Evolutionary conservation across 2,329 filamentous ascomycete genomes (phyloP), one percentile per base, ranked within the genome.

Genomic region (Colletotrichum cereale): DNA sequence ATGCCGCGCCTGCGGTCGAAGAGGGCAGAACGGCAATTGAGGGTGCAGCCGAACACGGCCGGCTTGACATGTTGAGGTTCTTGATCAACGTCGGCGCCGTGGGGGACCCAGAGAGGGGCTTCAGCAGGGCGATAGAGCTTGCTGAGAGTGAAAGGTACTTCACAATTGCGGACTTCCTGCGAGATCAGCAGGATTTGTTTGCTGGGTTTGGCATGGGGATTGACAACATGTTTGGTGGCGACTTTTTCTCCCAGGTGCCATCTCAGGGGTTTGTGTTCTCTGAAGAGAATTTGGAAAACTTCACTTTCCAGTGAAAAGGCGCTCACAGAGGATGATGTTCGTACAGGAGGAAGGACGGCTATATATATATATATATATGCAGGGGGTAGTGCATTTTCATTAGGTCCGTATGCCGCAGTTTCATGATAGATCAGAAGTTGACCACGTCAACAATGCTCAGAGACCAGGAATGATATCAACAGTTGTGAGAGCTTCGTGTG

Each of bases 31-130:
- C 64, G 14, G 64, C 64, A 1, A 14, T 67, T 2, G 64, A 67
- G 2, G 56, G 55, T 10, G 64, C 64, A 7, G 64, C 64, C 3
- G 64, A 62, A 2, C 34, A 53, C 5, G 64, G 64, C 18, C 42
- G 56, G 2, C 2, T 67, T 14, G 56, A 67, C 4, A 62, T 62
- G 56, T 42, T 67, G 0, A 6, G 31, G 16, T 38, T 62, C 14
- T 10, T 67, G n/a, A 21, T 67, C 4, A 18, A 34, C 1, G 14
- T 5, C n/a, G 48, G 38, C 14, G 48, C 36, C 0, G 31, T 18
- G 42, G 24, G 26, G 10, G 26, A 55, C 5, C 5, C 12, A 0
- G 38, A 24, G 14, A 48, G 10, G 4, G 58, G 62, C 0, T 64
- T 64, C 12, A 10, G 21, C 3, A 36, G 26, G 8, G 50, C 62